These are phyloP conservation scores for Tetrahymena borealis DNA, from an alignment of 73 alveolate species.

Conservation along the genomic window DNA sequence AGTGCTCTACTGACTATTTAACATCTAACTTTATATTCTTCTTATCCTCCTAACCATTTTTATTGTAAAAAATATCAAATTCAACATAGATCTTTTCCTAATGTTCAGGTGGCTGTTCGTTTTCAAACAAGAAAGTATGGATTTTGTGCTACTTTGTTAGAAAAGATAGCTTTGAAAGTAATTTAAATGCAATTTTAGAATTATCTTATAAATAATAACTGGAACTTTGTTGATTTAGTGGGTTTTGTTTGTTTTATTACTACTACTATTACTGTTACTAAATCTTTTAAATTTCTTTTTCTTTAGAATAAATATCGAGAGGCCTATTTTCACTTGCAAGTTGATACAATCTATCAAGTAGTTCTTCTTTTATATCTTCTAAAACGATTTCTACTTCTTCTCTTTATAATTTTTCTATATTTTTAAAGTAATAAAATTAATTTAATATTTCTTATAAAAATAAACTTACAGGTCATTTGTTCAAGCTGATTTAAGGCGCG, in stretches of 20 bases:
- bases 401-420: not conserved
- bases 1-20: not conserved
- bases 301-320: not conserved
- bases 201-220: not conserved
- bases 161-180: not conserved
- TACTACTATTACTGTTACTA: not conserved
- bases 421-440: not conserved
- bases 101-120: not conserved
- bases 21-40: not conserved
- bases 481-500: not conserved
- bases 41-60: not conserved
- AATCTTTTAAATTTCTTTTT: not conserved
- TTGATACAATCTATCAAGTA: not conserved
- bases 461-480: not conserved
- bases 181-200: not conserved
- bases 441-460: not conserved
- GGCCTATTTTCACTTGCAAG: not conserved
- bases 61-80: not conserved
- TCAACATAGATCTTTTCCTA: not conserved
- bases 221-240: not conserved
- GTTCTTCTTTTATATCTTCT: not conserved
- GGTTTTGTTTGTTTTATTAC: no score
- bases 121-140: not conserved
- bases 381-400: not conserved
- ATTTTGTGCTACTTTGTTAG: not conserved